Evolutionary conservation across 768 basidiomycete genomes (phyloP).

Genomic region (Auricularia cornea): DNA sequence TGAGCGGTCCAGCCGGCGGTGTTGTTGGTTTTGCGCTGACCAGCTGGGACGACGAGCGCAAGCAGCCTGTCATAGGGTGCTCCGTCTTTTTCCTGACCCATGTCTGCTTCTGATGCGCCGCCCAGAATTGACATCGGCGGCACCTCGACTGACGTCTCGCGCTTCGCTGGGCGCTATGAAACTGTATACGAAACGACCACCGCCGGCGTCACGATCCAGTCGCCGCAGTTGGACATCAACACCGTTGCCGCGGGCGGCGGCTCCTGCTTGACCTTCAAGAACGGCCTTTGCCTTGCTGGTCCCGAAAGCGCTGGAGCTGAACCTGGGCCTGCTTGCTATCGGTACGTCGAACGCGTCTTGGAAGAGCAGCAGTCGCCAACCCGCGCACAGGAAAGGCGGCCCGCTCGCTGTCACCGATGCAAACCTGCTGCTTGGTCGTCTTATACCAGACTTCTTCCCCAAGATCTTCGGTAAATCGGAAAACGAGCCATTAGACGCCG

Average conservation of each 20-base stretch:
- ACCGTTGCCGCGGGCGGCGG: slow-evolving; percentile 95
- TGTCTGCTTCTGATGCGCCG: slow-evolving; percentile 1
- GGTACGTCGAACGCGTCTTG: slow-evolving; percentile 34
- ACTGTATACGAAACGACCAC: slow-evolving; percentile 94
- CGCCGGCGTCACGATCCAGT: slow-evolving; percentile 86
- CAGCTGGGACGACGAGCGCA: slow-evolving; percentile 71
- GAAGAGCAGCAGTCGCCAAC: slow-evolving; percentile 4
- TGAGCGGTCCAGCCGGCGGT: slow-evolving; percentile 91
- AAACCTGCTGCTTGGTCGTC: slow-evolving; percentile 80
- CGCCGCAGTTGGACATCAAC: slow-evolving; percentile 91
- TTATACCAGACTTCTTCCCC: slow-evolving; percentile 87
- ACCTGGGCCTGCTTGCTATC: slow-evolving; percentile 88
- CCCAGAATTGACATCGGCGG: slow-evolving; percentile 87
- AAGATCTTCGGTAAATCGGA: slow-evolving; percentile 91
- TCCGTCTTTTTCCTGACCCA: slow-evolving; percentile 19
- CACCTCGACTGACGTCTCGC: slow-evolving; percentile 91
- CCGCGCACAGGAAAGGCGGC: slow-evolving; percentile 65
- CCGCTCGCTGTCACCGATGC: slow-evolving; percentile 90
- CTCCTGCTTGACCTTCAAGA: slow-evolving; percentile 78
- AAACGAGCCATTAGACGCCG: slow-evolving; percentile 71
- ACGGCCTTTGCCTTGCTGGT: slow-evolving; percentile 85
- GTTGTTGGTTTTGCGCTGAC: slow-evolving; percentile 93
- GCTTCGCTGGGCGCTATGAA: slow-evolving; percentile 86
- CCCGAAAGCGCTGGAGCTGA: slow-evolving; percentile 92
- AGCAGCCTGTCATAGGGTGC: slow-evolving; percentile 76